A percentile compares a stretch with the other conserved stretches of the same genome.
Conservation (phyloP, 805 yeast genomes). For the Kodamaea fukazawae region DNA sequence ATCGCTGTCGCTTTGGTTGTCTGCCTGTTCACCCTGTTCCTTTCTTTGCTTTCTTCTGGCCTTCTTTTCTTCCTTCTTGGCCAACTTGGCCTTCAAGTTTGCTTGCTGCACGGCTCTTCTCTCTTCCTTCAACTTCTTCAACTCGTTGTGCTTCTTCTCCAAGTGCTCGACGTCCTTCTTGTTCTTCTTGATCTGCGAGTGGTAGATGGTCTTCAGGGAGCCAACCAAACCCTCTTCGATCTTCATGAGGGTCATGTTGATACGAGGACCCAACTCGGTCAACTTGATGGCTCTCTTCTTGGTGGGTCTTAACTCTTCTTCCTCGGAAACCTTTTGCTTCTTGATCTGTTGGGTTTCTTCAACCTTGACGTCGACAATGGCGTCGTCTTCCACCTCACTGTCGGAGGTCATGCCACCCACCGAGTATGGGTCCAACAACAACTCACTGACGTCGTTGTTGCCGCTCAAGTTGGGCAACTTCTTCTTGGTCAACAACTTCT, state of each 20-base stretch:
- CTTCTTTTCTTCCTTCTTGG: conserved; percentile 68
- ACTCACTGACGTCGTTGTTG: conserved; percentile 76
- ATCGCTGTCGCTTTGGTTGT: conserved; percentile 23
- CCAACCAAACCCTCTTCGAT: conserved; percentile 88
- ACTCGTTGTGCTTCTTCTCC: conserved; percentile 65
- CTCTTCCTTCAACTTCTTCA: conserved; percentile 59
- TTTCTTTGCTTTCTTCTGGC: conserved; percentile 61
- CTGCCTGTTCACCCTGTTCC: conserved; percentile 25
- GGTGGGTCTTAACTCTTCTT: conserved; percentile 21
- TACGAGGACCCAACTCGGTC: conserved; percentile 90
- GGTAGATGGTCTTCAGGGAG: conserved; percentile 83
- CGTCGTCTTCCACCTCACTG: conserved; percentile 92
- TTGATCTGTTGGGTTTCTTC: conserved; percentile 19
- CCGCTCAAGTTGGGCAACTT: conserved; percentile 66
- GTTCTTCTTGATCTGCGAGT: conserved; percentile 64
- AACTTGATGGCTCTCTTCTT: conserved; percentile 83
- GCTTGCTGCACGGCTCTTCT: conserved; percentile 78
- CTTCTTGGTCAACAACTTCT: conserved; percentile 64
- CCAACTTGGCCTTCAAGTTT: conserved; percentile 72
- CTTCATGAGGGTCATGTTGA: conserved; percentile 71
- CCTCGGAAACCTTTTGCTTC: conserved; percentile 16
- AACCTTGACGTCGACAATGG: conserved; percentile 58
- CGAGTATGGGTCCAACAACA: conserved; percentile 78
- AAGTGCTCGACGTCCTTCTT: conserved; percentile 56
- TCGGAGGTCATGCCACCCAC: conserved; percentile 83